Percentiles rank a stretch among this genome's conserved stretches.
Conservation (phyloP, 352 stramenopile genomes). For the Phytophthora sansomeana region DNA sequence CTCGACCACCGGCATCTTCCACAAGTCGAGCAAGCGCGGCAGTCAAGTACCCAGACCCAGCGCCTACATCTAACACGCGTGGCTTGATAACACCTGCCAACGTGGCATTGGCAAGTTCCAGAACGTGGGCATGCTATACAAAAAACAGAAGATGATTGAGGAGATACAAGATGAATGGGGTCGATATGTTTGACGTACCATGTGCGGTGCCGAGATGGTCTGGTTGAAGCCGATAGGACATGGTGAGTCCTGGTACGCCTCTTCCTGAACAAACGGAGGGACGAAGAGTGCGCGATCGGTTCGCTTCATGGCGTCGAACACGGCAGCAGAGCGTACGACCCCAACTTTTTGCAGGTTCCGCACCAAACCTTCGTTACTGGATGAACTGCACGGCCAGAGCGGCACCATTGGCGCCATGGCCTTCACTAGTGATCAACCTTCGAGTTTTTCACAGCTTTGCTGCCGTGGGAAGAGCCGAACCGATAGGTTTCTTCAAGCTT, state of each 20-base stretch:
- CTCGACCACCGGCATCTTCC: slow-evolving; percentile 47
- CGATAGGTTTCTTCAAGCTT: slow-evolving; percentile 8
- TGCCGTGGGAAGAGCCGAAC: background rate
- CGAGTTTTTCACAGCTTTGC: slow-evolving; percentile 26
- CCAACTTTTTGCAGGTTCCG: slow-evolving; percentile 60
- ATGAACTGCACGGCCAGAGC: slow-evolving; percentile 56
- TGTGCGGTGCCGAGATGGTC: slow-evolving; percentile 92
- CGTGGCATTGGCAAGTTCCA: slow-evolving; percentile 62
- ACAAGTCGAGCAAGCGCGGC: slow-evolving; percentile 91
- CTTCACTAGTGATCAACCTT: slow-evolving; percentile 1
- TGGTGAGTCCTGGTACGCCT: slow-evolving; percentile 77
- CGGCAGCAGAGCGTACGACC: slow-evolving; percentile 50
- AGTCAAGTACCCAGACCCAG: slow-evolving; percentile 94
- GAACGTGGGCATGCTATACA: slow-evolving; percentile 62
- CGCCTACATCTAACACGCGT: slow-evolving; percentile 94
- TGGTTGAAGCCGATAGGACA: slow-evolving; percentile 84
- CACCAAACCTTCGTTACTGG: slow-evolving; percentile 54
- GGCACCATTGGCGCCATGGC: slow-evolving; percentile 24
- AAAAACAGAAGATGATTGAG: background rate
- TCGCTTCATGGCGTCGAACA: slow-evolving; percentile 64
- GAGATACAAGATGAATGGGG: slow-evolving; percentile 1
- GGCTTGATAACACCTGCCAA: slow-evolving; percentile 51
- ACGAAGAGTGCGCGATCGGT: slow-evolving; percentile 85
- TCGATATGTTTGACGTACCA: slow-evolving; percentile 34
- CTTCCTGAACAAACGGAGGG: slow-evolving; percentile 6